A percentile compares a stretch with the other conserved stretches of the same genome.
phyloP scores from a whole-genome alignment of 1,139 yeast genomes.

The Hansenula lynferdii region DNA sequence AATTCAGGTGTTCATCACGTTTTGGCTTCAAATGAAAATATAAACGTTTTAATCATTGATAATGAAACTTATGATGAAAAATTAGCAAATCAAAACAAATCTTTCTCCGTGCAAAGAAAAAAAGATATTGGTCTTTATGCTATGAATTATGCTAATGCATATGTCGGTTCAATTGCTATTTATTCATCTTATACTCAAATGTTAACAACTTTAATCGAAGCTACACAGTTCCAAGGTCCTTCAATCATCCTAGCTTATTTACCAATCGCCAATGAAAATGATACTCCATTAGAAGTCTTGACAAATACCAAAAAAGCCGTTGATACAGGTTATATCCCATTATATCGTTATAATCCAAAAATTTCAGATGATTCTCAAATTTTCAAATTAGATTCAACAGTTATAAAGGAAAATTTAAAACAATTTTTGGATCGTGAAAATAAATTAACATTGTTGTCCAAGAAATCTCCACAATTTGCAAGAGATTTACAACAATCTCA shows the following conservation, averaged over 20 bases:
- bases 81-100: constrained; percentile 23
- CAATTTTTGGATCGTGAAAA: constrained; percentile 87
- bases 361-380: constrained; percentile 42
- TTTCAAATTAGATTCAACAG: constrained; percentile 81
- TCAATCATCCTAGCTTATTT: constrained; percentile 86
- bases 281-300: constrained; percentile 67
- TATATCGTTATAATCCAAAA: constrained; percentile 77
- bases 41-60: constrained; percentile 84
- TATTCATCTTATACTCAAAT: constrained; percentile 93
- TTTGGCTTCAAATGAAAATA: constrained; percentile 66
- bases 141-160: constrained; percentile 87
- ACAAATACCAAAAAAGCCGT: constrained; percentile 89
- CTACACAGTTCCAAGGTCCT: constrained; percentile 84
- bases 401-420: constrained; percentile 69
- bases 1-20: constrained; percentile 89
- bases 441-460: constrained; percentile 70
- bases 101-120: constrained; percentile 44
- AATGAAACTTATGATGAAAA: constrained; percentile 69
- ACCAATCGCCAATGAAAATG: constrained; percentile 66
- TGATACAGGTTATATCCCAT: constrained; percentile 94
- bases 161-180: constrained; percentile 93
- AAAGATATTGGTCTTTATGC: constrained; percentile 95
- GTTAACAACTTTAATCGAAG: constrained; percentile 84
- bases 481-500: constrained; percentile 63
- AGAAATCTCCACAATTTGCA: constrained; percentile 69